phyloP scores from a whole-genome alignment of 2,329 filamentous ascomycete species.

The Waltergamsia citrina region DNA sequence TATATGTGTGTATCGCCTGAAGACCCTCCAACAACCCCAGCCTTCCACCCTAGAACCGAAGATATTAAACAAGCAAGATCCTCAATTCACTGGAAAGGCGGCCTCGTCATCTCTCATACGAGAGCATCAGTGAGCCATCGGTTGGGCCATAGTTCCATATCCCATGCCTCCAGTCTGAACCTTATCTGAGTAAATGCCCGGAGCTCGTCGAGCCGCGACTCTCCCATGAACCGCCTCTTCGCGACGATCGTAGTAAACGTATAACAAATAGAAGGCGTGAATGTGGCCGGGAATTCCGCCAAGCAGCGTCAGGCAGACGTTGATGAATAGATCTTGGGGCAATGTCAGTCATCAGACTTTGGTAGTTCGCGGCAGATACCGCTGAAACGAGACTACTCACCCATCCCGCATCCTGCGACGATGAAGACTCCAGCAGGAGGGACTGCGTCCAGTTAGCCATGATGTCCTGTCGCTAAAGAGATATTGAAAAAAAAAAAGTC shows the following conservation, averaged over 20 bases:
- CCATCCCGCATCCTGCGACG: conserved; percentile 54
- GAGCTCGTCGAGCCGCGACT: conserved; percentile 43
- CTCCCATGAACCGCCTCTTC: conserved; percentile 52
- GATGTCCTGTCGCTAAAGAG: neutral
- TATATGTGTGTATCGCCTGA: no score
- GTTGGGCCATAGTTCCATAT: conserved; percentile 34
- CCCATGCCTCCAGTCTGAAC: conserved; percentile 65
- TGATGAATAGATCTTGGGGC: conserved; percentile 50
- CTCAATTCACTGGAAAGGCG: no score
- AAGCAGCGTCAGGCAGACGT: conserved; percentile 56
- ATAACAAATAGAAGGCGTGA: conserved; percentile 74
- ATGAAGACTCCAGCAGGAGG: conserved; percentile 56
- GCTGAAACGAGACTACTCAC: conserved; percentile 17
- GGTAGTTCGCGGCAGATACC: conserved; percentile 1
- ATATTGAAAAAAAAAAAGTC: neutral
- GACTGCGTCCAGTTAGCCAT: conserved; percentile 30
- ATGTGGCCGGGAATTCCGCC: conserved; percentile 72
- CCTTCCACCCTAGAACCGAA: no score
- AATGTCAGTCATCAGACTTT: conserved; percentile 6
- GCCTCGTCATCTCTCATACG: no score
- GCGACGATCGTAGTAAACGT: conserved; percentile 69
- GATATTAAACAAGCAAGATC: no score
- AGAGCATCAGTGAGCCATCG: no score
- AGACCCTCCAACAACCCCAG: no score
- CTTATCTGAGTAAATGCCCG: conserved; percentile 62